These are phyloP conservation scores for Blastocystis sp. DNA, from an alignment of 352 stramenopile species.

Conservation along the genomic window DNA sequence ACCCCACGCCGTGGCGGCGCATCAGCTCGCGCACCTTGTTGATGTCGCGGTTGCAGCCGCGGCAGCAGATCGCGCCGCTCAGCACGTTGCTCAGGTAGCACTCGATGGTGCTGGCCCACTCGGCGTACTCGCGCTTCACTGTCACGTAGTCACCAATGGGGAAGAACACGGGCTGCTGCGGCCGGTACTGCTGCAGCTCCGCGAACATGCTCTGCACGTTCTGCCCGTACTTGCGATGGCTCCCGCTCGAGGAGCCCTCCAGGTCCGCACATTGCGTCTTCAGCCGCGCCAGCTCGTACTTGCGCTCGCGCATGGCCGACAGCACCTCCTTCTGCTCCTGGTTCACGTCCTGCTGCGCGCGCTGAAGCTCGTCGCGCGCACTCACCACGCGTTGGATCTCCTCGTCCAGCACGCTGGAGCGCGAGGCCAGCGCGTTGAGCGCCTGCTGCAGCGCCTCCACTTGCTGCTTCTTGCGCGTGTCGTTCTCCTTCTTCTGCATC, in stretches of 20 bases:
- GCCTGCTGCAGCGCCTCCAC: background rate
- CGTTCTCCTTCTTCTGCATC: background rate
- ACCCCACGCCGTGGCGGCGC: background rate
- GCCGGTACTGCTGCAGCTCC: background rate
- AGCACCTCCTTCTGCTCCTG: background rate
- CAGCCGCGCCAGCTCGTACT: background rate
- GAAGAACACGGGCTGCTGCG: background rate
- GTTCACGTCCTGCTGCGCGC: background rate
- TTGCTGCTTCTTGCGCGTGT: conserved; percentile 18
- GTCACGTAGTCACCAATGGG: background rate
- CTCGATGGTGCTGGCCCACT: conserved; percentile 5
- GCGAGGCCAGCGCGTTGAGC: background rate
- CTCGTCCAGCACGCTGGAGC: background rate
- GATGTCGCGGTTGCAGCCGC: background rate
- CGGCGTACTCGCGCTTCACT: background rate
- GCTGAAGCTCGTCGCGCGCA: background rate
- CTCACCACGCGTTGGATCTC: background rate
- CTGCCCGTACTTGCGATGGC: background rate
- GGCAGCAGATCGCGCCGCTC: background rate
- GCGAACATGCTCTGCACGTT: background rate
- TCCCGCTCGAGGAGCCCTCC: background rate
- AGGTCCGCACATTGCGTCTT: background rate
- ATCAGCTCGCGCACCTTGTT: background rate
- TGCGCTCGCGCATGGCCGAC: background rate
- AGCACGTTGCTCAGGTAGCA: conserved; percentile 1